Evolutionary conservation across 225 moss, liverwort and hornwort genomes (phyloP).

Genomic region (Antitrichia curtipendula): DNA sequence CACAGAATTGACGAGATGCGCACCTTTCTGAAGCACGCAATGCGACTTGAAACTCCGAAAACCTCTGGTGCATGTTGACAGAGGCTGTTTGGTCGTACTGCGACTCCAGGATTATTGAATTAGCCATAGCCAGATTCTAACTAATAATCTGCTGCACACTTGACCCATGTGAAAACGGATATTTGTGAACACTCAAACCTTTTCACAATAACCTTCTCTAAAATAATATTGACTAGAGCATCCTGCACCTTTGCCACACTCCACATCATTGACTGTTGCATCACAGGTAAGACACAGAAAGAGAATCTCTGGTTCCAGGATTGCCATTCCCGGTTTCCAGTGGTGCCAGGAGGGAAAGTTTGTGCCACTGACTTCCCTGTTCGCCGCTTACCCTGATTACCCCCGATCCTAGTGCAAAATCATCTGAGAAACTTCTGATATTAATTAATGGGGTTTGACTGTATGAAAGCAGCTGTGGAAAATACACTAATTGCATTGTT

Average conservation of each 20-base stretch:
- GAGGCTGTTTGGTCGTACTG: constrained; percentile 50
- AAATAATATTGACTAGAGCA: neutral
- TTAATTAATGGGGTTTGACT: too few species aligned
- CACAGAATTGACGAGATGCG: neutral
- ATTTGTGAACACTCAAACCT: neutral
- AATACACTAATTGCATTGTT: neutral
- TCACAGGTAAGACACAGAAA: neutral
- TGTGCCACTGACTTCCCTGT: neutral
- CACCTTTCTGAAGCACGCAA: constrained; percentile 50
- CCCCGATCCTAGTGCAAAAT: neutral
- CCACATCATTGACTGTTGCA: neutral
- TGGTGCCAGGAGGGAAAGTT: neutral
- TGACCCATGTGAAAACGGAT: neutral
- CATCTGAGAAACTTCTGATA: neutral
- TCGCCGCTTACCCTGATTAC: neutral
- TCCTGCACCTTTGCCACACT: neutral
- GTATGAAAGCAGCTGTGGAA: neutral
- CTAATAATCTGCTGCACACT: neutral
- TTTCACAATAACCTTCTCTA: neutral
- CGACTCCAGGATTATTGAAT: neutral
- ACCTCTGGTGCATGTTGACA: constrained; percentile 38
- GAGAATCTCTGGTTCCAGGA: neutral
- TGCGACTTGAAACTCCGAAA: constrained; percentile 56
- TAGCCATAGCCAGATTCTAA: neutral
- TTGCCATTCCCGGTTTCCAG: neutral